phyloP scores from a whole-genome alignment of 2,329 filamentous ascomycete species.

The Botryosphaeria dothidea region DNA sequence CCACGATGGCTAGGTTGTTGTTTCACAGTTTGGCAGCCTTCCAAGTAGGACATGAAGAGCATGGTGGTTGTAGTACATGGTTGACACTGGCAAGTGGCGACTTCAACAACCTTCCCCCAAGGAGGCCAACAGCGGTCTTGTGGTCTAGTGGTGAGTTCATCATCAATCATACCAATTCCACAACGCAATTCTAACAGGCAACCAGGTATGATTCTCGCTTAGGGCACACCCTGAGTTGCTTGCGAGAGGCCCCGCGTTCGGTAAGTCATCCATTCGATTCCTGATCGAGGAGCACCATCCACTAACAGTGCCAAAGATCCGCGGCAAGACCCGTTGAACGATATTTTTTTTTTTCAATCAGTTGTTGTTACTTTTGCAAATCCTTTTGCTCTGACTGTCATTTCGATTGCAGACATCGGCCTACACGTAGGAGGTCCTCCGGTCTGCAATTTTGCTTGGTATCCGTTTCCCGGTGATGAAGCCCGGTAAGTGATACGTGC shows the following conservation, averaged over 20 bases:
- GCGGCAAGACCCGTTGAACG: background rate
- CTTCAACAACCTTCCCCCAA: background rate
- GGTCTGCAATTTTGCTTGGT: background rate
- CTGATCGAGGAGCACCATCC: background rate
- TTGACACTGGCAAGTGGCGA: background rate
- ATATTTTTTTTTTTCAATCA: background rate
- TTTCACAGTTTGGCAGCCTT: no score
- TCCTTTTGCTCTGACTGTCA: background rate
- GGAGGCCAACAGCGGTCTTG: background rate
- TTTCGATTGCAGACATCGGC: background rate
- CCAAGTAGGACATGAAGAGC: no score
- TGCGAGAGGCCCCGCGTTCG: slow-evolving; percentile 10
- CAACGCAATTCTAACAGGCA: background rate
- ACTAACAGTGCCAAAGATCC: background rate
- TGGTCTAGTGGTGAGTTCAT: background rate
- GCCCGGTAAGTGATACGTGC: background rate
- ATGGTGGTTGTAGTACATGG: no score
- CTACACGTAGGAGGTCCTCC: slow-evolving; percentile 26
- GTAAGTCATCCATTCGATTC: background rate
- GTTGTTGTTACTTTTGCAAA: background rate
- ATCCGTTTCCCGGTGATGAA: background rate
- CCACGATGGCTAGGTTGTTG: background rate
- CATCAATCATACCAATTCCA: no score
- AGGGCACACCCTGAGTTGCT: slow-evolving; percentile 1
- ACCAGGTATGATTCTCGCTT: slow-evolving; percentile 5